Base-by-base conservation (phyloP, 2,329 filamentous ascomycete genomes). In the Tolypocladium tundrense region DNA sequence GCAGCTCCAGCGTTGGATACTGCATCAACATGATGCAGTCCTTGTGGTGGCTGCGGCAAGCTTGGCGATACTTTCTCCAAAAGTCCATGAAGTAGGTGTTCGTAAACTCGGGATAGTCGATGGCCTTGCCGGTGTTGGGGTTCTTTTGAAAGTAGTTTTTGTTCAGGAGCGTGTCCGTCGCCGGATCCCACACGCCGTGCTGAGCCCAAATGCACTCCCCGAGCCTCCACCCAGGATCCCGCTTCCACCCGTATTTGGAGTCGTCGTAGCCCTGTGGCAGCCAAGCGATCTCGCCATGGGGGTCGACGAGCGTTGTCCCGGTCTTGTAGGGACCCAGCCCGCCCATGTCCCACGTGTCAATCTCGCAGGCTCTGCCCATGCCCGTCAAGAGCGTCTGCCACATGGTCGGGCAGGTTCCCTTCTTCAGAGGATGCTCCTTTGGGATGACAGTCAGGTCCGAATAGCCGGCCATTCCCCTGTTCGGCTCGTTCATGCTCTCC, bases 201-300 rank as follows among this genome's bases (percentile, higher is more conserved):
- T 97, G 93, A 4, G 94, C 93, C 94, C 94, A 99, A 45, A 99
- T 72, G 67, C 94, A 97, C 72, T 95, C 85, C n/a, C 94, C 94
- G 21, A 99, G 76, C 70, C 87, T 92, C 94, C 94, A 99, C 9
- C 80, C 87, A 0, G 88, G 81, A 67, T 96, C 90, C 62, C 94
- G 84, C 69, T 88, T 91, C 86, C 90, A 99, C 41, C 90, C 90
- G 70, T 99, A 99, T 62, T 85, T 83, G 14, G 84, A 86, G 64
- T 99, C 94, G 66, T 96, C 88, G 69, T 93, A 91, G 59, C 85
- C 86, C n/a, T 77, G 76, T 2, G 90, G 85, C 31, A 99, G 74
- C 94, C 94, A 99, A 1, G 89, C 90, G 31, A 78, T 83, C 65
- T 89, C 86, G 21, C 93, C 94, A 67, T 93, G 86, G 0, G 95